phyloP scores from a whole-genome alignment of 1,284 basidiomycete genomes.

The Sparassis latifolia region DNA sequence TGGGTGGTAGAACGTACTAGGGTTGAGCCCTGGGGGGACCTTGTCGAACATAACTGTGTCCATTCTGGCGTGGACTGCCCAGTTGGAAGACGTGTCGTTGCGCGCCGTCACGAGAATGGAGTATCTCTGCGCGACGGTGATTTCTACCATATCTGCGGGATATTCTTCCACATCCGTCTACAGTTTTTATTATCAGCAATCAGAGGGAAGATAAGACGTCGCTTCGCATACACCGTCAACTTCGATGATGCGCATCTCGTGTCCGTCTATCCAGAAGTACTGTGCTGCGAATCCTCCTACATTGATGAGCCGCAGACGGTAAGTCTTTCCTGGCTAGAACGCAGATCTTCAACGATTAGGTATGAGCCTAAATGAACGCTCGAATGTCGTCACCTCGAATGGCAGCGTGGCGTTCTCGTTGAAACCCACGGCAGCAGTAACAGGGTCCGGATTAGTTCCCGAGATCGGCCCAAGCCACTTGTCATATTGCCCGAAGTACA shows the following conservation, averaged over 20 bases:
- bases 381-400: constrained; percentile 43
- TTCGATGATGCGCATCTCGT: constrained; percentile 86
- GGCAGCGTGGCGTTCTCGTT: constrained; percentile 84
- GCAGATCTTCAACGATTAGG: too few species aligned
- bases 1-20: constrained; percentile 46
- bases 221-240: constrained; percentile 78
- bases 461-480: constrained; percentile 60
- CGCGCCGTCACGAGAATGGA: constrained; percentile 87
- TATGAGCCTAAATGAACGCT: neutral
- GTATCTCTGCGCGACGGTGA: constrained; percentile 91
- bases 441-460: constrained; percentile 38
- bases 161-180: constrained; percentile 75
- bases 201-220: neutral
- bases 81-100: constrained; percentile 81
- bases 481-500: constrained; percentile 80
- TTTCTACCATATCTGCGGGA: constrained; percentile 60
- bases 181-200: neutral
- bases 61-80: constrained; percentile 88
- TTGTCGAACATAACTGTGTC: constrained; percentile 83
- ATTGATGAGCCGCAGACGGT: constrained; percentile 74
- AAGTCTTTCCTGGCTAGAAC: constrained; percentile 73
- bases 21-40: constrained; percentile 63
- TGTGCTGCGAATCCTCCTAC: constrained; percentile 68
- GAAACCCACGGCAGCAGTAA: constrained; percentile 61
- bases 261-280: constrained; percentile 88